Evolutionary conservation across 371 early-diverging fungal species (phyloP).

Genomic region (Mortierella sp.): DNA sequence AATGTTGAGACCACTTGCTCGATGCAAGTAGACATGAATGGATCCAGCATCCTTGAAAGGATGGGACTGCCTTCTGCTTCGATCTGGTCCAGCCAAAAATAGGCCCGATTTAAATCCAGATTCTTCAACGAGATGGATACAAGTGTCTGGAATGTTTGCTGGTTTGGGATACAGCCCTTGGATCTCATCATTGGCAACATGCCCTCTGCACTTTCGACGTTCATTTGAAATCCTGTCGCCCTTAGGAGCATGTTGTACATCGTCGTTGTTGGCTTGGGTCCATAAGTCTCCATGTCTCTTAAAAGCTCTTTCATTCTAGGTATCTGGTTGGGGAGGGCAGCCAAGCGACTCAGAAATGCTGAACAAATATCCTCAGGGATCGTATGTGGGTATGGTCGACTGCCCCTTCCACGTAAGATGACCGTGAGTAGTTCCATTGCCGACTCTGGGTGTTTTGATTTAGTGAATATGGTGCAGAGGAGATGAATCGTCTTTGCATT

Average conservation of each 20-base stretch:
- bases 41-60: conserved; percentile 23
- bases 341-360: conserved; percentile 5
- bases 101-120: conserved; percentile 16
- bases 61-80: conserved; percentile 30
- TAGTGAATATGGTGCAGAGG: conserved; percentile 11
- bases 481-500: conserved; percentile 32
- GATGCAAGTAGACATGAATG: conserved; percentile 31
- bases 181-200: conserved; percentile 18
- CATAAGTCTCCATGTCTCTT: conserved; percentile 11
- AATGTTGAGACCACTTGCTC: conserved; percentile 1
- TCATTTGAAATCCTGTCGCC: conserved; percentile 13
- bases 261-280: conserved; percentile 22
- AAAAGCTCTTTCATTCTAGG: conserved; percentile 10
- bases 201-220: conserved; percentile 2
- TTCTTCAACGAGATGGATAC: conserved; percentile 22
- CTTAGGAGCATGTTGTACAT: conserved; percentile 32
- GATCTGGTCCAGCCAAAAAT: conserved; percentile 39
- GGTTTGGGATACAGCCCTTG: conserved; percentile 17
- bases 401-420: conserved; percentile 2
- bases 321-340: not conserved
- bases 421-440: conserved; percentile 1
- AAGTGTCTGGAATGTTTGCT: conserved; percentile 30
- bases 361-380: conserved; percentile 35
- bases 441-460: not conserved
- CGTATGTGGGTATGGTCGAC: conserved; percentile 14